phyloP scores from a whole-genome alignment of 352 stramenopile species.

The Phytophthora litchii region DNA sequence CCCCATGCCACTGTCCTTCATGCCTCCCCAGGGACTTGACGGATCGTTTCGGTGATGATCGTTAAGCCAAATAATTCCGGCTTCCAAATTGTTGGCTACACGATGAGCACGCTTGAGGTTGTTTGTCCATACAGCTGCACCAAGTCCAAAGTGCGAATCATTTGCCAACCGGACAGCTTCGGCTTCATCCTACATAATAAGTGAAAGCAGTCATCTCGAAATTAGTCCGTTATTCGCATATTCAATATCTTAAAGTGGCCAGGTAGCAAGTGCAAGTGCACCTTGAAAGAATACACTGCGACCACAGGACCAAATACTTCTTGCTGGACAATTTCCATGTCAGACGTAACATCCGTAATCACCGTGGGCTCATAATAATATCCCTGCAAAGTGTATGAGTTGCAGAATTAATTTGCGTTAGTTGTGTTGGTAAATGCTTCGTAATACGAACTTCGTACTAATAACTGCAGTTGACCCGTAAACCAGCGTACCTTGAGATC shows the following conservation, averaged over 20 bases:
- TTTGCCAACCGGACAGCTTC: slow-evolving; percentile 85
- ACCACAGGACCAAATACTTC: slow-evolving; percentile 92
- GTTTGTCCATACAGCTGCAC: slow-evolving; percentile 84
- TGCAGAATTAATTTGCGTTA: slow-evolving; percentile 1
- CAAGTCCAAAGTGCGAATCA: slow-evolving; percentile 82
- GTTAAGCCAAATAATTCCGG: slow-evolving; percentile 93
- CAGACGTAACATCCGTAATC: slow-evolving; percentile 66
- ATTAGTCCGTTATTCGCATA: too few species aligned
- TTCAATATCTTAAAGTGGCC: not conserved
- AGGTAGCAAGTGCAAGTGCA: not conserved
- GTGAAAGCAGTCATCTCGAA: not conserved
- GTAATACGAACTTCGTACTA: not conserved
- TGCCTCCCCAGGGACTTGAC: slow-evolving; percentile 71
- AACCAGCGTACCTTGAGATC: slow-evolving; percentile 31
- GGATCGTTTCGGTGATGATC: slow-evolving; percentile 71
- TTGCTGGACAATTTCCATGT: slow-evolving; percentile 84
- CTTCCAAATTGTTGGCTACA: slow-evolving; percentile 83
- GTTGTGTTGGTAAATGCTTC: not conserved
- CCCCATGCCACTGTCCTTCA: slow-evolving; percentile 75
- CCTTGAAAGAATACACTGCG: slow-evolving; percentile 46
- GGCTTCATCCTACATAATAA: slow-evolving; percentile 50
- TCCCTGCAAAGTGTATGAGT: too few species aligned
- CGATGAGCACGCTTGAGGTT: slow-evolving; percentile 81
- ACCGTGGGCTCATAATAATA: slow-evolving; percentile 95
- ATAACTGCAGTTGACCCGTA: too few species aligned